phyloP scores from a whole-genome alignment of 1,284 basidiomycete genomes.

The Moesziomyces sp. region DNA sequence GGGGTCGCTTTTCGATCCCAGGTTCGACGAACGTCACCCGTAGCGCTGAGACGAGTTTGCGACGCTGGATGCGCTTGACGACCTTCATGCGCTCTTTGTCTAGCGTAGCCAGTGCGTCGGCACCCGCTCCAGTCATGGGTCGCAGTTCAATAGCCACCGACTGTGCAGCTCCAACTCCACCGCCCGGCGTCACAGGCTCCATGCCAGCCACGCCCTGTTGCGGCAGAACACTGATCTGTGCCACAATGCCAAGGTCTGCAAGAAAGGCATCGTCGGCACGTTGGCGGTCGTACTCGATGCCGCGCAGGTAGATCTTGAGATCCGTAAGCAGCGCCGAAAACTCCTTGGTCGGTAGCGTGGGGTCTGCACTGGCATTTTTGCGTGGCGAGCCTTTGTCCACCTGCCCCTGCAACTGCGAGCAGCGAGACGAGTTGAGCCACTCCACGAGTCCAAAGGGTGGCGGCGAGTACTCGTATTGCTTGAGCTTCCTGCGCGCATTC shows the following conservation, averaged over 20 bases:
- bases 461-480: constrained; percentile 47
- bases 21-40: constrained; percentile 29
- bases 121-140: constrained; percentile 6
- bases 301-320: constrained; percentile 49
- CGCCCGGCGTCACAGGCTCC: background rate
- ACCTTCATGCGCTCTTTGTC: background rate
- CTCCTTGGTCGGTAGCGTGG: constrained; percentile 28
- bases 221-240: constrained; percentile 14
- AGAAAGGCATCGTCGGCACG: constrained; percentile 29
- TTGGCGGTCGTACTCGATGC: constrained; percentile 47
- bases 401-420: constrained; percentile 12
- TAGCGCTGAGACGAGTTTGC: constrained; percentile 25
- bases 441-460: constrained; percentile 47
- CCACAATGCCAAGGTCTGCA: constrained; percentile 2
- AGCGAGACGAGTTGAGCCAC: constrained; percentile 38
- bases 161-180: constrained; percentile 1
- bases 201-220: constrained; percentile 1
- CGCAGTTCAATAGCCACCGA: constrained; percentile 21
- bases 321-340: constrained; percentile 39
- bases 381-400: background rate
- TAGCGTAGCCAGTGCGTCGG: constrained; percentile 2
- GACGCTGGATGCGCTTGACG: constrained; percentile 26
- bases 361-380: constrained; percentile 4
- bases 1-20: constrained; percentile 6
- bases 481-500: constrained; percentile 16